A percentile compares a stretch with the other conserved stretches of the same genome.
phyloP scores from a whole-genome alignment of 2,329 filamentous ascomycete species.

The Fusarium lyarnte region DNA sequence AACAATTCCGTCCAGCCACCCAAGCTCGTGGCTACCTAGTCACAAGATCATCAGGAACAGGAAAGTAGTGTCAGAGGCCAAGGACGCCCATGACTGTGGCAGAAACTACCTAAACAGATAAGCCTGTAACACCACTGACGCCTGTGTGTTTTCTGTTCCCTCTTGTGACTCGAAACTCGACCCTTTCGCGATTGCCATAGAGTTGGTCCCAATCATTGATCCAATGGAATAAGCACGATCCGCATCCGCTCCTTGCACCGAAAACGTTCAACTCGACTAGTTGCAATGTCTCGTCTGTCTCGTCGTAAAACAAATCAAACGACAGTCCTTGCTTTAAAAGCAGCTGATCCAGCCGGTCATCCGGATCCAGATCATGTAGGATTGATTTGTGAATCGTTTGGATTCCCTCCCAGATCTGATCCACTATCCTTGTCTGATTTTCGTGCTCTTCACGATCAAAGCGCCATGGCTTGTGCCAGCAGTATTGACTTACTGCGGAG shows the following conservation, averaged over 20 bases:
- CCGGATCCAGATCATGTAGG: background rate
- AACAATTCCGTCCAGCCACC: background rate
- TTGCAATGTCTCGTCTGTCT: conserved; percentile 30
- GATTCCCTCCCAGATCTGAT: conserved; percentile 15
- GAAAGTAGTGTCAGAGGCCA: background rate
- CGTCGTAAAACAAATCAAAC: conserved; percentile 55
- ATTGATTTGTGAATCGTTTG: conserved; percentile 8
- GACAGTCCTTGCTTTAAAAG: conserved; percentile 52
- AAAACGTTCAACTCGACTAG: conserved; percentile 59
- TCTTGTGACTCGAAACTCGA: conserved; percentile 17
- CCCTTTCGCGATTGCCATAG: background rate
- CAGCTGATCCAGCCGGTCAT: conserved; percentile 39
- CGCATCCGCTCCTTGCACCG: conserved; percentile 54
- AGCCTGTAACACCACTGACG: background rate
- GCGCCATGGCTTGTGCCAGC: conserved; percentile 51
- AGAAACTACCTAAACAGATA: background rate
- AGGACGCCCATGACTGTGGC: background rate
- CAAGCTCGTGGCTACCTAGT: background rate
- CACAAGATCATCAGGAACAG: conserved; percentile 16
- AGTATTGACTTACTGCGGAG: conserved; percentile 54
- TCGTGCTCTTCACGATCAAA: conserved; percentile 24
- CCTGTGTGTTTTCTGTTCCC: background rate
- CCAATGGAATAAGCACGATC: conserved; percentile 59
- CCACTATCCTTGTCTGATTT: conserved; percentile 28
- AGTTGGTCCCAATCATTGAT: conserved; percentile 32